These are phyloP conservation scores for Neonectria faginata DNA, from an alignment of 2,329 filamentous ascomycete species.

Conservation along the genomic window DNA sequence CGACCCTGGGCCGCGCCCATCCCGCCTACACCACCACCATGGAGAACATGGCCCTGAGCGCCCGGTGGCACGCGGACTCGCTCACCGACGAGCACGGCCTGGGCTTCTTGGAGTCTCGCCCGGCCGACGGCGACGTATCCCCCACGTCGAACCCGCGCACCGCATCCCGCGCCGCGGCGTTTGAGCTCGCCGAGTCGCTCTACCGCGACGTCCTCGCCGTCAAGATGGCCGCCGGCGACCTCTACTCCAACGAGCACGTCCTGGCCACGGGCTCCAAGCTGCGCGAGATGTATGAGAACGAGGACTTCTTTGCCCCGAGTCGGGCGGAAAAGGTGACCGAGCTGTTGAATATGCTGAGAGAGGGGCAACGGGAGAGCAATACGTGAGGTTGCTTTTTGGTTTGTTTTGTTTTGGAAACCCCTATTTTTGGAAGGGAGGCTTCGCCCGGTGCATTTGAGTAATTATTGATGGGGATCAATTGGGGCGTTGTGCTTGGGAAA, in stretches of 20 bases:
- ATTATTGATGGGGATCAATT: neutral
- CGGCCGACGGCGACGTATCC: neutral
- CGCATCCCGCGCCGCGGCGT: slow-evolving; percentile 4
- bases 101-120: slow-evolving; percentile 11
- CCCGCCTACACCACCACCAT: slow-evolving; percentile 21
- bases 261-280: slow-evolving; percentile 42
- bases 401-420: neutral
- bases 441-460: neutral
- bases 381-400: neutral
- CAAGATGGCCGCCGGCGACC: slow-evolving; percentile 37
- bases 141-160: slow-evolving; percentile 12
- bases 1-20: slow-evolving; percentile 25
- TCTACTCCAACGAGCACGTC: slow-evolving; percentile 41
- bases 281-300: slow-evolving; percentile 47
- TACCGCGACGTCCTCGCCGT: slow-evolving; percentile 43
- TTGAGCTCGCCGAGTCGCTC: slow-evolving; percentile 37
- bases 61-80: slow-evolving; percentile 16
- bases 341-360: slow-evolving; percentile 15
- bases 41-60: slow-evolving; percentile 29
- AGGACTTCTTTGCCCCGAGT: slow-evolving; percentile 40
- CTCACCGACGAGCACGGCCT: slow-evolving; percentile 10
- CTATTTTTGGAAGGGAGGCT: neutral
- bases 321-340: slow-evolving; percentile 35
- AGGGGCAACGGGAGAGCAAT: slow-evolving; percentile 5
- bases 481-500: neutral